These are phyloP conservation scores for Coleophoma cylindrospora DNA, from an alignment of 2,329 filamentous ascomycete genomes.

Conservation along the genomic window DNA sequence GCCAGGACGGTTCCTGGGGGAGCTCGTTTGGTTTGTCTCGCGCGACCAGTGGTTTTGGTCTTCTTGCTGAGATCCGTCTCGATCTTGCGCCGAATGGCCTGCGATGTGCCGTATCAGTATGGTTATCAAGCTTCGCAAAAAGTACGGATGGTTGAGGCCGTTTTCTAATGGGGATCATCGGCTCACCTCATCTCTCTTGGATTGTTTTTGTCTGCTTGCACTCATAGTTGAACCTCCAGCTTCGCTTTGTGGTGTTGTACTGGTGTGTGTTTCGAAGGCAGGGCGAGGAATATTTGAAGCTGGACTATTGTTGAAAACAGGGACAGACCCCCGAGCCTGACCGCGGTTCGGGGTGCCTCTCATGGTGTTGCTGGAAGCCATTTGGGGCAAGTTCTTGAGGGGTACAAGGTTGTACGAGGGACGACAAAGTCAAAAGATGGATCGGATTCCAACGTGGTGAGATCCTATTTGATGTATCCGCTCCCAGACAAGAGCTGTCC, in stretches of 20 bases:
- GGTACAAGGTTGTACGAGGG: neutral
- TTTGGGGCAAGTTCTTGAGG: slow-evolving; percentile 6
- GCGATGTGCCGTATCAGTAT: slow-evolving; percentile 17
- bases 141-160: too few relatives aligned
- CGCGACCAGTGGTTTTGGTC: slow-evolving; percentile 73
- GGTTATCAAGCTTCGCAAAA: too few relatives aligned
- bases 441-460: neutral
- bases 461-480: too few relatives aligned
- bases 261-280: slow-evolving; percentile 53
- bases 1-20: slow-evolving; percentile 94
- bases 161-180: slow-evolving; percentile 1
- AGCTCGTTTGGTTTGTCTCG: slow-evolving; percentile 84
- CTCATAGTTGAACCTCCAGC: slow-evolving; percentile 64
- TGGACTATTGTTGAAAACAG: slow-evolving; percentile 55
- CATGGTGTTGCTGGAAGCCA: slow-evolving; percentile 42
- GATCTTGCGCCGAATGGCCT: slow-evolving; percentile 96
- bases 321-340: slow-evolving; percentile 52
- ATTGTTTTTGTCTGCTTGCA: slow-evolving; percentile 92
- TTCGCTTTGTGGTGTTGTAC: slow-evolving; percentile 43
- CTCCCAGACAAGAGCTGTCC: too few relatives aligned
- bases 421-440: neutral
- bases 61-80: slow-evolving; percentile 98
- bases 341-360: slow-evolving; percentile 64
- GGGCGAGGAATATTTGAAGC: slow-evolving; percentile 69
- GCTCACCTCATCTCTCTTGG: slow-evolving; percentile 95